Evolutionary conservation across 192 early-diverging fungal genomes (phyloP), one percentile per base, ranked within the genome.

Genomic region (Coemansia sp.): DNA sequence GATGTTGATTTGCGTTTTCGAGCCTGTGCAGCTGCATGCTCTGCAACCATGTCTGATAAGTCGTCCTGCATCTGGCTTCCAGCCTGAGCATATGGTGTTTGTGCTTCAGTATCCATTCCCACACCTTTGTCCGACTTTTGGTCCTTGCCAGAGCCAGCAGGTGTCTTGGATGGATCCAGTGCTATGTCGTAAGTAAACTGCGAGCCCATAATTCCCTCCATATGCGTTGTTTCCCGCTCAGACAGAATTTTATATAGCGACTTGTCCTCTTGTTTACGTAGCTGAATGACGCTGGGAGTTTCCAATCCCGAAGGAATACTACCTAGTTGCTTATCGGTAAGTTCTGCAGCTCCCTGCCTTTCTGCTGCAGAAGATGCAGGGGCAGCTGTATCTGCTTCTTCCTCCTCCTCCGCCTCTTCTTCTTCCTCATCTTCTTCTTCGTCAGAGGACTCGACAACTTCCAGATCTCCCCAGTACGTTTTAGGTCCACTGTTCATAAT

Each of bases 121-220:
- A 97, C 87, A 14, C 82, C 84, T 26, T 61, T 69, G 9, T 81
- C 84, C 42, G 75, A 68, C 13, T 53, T 61, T 53, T 88, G 88
- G 53, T 84, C 76, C 31, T 48, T 55, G 13, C 52, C 54, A 12
- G 36, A 38, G 15, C 59, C 43, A n/a, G 35, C 38, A 14, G 13
- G 36, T 60, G 66, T 78, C 55, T 75, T 76, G 20, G 82, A 74
- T n/a, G 75, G 74, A 26, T 77, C 75, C 18, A 68, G 37, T 6
- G 78, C 68, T 26, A 98, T 59, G 57, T 94, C 89, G 59, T 98
- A 98, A 3, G 87, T 87, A 62, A 92, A 93, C 61, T 91, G 86
- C 31, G 91, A 92, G 16, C 92, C 96, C 96, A 98, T 96, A 64
- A 98, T 91, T 10, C 89, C 92, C 1, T 83, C 80, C 49, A 88